Conservation (phyloP, 2,329 filamentous ascomycete species). For the Fusarium scirpi region DNA sequence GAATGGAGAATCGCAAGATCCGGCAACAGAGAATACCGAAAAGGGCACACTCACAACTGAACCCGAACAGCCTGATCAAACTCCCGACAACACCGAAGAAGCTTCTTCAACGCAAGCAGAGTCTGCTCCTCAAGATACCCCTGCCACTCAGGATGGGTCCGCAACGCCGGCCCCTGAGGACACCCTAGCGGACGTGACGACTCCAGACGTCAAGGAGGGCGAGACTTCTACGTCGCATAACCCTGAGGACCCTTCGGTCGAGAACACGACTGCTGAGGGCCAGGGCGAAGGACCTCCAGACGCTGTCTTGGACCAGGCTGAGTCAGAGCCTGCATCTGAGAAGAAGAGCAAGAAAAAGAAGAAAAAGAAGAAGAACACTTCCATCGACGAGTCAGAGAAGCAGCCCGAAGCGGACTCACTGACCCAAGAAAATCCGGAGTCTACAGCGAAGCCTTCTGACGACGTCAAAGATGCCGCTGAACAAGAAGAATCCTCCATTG, state of each 20-base stretch:
- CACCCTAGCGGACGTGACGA: background rate
- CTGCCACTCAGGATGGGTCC: background rate
- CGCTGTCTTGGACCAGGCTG: conserved; percentile 1
- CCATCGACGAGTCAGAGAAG: conserved; percentile 32
- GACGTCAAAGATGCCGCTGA: conserved; percentile 6
- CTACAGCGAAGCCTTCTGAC: background rate
- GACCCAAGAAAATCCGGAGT: conserved; percentile 21
- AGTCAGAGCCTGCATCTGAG: conserved; percentile 24
- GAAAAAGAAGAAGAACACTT: conserved; percentile 48
- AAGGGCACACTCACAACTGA: conserved; percentile 17
- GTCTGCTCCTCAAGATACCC: background rate
- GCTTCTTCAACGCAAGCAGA: background rate
- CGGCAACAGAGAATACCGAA: conserved; percentile 20
- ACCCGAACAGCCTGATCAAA: conserved; percentile 15
- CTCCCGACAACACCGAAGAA: conserved; percentile 7
- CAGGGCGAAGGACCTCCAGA: conserved; percentile 11
- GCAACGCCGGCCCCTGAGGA: background rate
- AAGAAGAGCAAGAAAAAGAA: conserved; percentile 54
- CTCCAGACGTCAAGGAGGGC: conserved; percentile 10
- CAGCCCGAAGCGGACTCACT: conserved; percentile 24
- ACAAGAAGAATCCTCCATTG: conserved; percentile 18
- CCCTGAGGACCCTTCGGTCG: background rate
- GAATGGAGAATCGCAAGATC: conserved; percentile 15
- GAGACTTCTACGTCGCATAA: background rate
- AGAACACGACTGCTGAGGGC: conserved; percentile 12